phyloP scores from a whole-genome alignment of 2,329 filamentous ascomycete genomes.

The Coniochaeta sp. region DNA sequence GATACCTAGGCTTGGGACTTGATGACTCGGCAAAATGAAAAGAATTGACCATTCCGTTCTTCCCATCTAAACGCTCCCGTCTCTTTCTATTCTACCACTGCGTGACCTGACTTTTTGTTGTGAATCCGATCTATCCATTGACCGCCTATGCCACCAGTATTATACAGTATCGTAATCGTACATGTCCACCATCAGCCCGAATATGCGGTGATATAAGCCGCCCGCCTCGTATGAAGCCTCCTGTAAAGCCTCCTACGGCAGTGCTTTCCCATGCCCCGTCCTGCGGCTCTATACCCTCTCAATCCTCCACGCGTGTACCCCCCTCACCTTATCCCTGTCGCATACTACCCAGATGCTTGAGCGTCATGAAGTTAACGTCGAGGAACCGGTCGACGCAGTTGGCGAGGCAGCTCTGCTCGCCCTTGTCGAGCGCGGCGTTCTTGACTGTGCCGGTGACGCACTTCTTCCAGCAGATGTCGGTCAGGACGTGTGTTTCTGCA shows the following conservation, averaged over 20 bases:
- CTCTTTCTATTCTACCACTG: not conserved
- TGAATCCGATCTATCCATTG: too few species aligned
- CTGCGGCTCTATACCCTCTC: too few species aligned
- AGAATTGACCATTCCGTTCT: constrained; percentile 9
- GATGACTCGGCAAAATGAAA: constrained; percentile 20
- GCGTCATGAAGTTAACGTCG: constrained; percentile 78
- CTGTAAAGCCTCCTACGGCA: too few species aligned
- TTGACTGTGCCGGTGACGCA: constrained; percentile 74
- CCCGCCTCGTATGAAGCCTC: too few species aligned
- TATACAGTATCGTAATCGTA: too few species aligned
- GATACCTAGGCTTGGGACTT: constrained; percentile 21
- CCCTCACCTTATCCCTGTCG: constrained; percentile 20
- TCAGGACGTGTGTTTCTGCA: constrained; percentile 47
- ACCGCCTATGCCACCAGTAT: too few species aligned
- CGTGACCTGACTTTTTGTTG: too few species aligned
- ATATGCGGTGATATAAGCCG: too few species aligned
- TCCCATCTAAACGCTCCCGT: not conserved
- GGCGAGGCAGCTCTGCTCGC: constrained; percentile 75
- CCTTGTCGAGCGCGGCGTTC: constrained; percentile 63
- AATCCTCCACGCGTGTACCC: too few species aligned
- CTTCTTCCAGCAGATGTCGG: constrained; percentile 88
- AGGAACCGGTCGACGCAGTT: constrained; percentile 95
- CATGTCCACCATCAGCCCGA: too few species aligned
- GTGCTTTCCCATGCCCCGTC: too few species aligned
- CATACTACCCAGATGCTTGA: constrained; percentile 71